phyloP scores from a whole-genome alignment of 2,329 filamentous ascomycete species.

The Trichophyton rubrum region DNA sequence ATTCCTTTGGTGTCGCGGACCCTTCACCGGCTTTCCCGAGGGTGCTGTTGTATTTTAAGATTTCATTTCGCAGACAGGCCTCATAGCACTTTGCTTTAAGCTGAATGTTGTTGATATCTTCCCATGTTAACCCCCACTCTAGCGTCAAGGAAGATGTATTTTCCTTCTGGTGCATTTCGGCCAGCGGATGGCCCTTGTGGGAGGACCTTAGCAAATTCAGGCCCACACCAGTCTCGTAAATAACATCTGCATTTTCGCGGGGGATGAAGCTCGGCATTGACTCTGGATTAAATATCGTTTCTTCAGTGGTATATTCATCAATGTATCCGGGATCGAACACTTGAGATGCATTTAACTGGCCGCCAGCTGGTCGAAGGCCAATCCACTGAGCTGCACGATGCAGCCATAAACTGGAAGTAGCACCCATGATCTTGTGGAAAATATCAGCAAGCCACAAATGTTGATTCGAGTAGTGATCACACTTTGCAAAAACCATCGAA shows the following conservation, averaged over 20 bases:
- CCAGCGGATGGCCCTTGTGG: constrained; percentile 59
- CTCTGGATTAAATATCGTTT: constrained; percentile 38
- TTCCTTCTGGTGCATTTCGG: constrained; percentile 38
- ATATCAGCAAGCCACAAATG: constrained; percentile 50
- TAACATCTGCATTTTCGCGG: constrained; percentile 52
- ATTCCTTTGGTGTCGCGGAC: neutral
- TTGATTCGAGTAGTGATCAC: constrained; percentile 51
- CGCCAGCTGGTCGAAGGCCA: constrained; percentile 42
- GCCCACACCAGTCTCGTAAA: constrained; percentile 72
- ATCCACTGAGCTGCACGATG: constrained; percentile 62
- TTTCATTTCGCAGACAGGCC: constrained; percentile 24
- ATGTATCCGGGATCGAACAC: neutral
- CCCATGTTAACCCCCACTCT: constrained; percentile 61
- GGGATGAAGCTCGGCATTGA: constrained; percentile 59
- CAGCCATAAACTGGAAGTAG: constrained; percentile 54
- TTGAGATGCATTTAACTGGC: neutral
- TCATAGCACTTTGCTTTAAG: constrained; percentile 40
- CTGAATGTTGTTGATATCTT: constrained; percentile 53
- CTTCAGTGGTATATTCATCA: neutral
- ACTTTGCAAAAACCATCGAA: constrained; percentile 49
- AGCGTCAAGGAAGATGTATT: constrained; percentile 44
- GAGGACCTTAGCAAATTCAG: constrained; percentile 58
- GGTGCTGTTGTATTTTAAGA: constrained; percentile 25
- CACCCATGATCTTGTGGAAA: constrained; percentile 53
- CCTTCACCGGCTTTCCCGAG: constrained; percentile 9